phyloP scores from a whole-genome alignment of 495 filamentous ascomycete genomes.

The Aspergillus cristatus region DNA sequence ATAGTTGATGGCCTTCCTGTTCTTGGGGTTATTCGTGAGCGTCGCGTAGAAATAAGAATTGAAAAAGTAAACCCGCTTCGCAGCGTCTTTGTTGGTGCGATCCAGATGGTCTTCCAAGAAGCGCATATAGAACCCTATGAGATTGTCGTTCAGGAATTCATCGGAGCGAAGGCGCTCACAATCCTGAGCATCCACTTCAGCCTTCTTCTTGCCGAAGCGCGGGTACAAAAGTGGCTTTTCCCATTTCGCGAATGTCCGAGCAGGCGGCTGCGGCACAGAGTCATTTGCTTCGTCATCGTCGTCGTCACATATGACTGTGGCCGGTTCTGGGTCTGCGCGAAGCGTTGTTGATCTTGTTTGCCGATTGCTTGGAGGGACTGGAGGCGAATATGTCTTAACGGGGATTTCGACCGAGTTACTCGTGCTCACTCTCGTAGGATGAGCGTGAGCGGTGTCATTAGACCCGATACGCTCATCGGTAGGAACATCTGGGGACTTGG shows the following conservation, averaged over 20 bases:
- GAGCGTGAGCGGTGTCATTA: conserved; percentile 1
- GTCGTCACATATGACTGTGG: conserved; percentile 11
- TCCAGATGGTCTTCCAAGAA: conserved; percentile 60
- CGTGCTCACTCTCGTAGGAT: not conserved
- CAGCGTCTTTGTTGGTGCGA: conserved; percentile 42
- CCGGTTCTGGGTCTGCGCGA: conserved; percentile 6
- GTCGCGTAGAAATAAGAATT: conserved; percentile 87
- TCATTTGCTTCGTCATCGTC: conserved; percentile 8
- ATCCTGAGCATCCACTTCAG: conserved; percentile 70
- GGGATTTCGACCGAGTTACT: conserved; percentile 19
- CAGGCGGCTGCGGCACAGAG: conserved; percentile 4
- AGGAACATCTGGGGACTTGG: conserved; percentile 1
- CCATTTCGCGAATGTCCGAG: conserved; percentile 19
- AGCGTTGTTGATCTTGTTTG: conserved; percentile 27
- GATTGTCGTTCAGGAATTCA: conserved; percentile 87
- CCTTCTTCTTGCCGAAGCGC: conserved; percentile 54
- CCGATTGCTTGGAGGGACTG: conserved; percentile 5
- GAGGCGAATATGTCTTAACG: conserved; percentile 15
- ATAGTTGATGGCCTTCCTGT: conserved; percentile 59
- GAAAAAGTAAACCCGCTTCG: conserved; percentile 70
- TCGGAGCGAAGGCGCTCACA: conserved; percentile 70
- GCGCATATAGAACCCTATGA: conserved; percentile 78
- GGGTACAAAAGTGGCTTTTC: conserved; percentile 61
- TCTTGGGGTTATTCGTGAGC: conserved; percentile 50
- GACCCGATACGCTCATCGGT: not conserved